These are phyloP conservation scores for Myriangium duriaei DNA, from an alignment of 2,329 filamentous ascomycete genomes.

Conservation along the genomic window DNA sequence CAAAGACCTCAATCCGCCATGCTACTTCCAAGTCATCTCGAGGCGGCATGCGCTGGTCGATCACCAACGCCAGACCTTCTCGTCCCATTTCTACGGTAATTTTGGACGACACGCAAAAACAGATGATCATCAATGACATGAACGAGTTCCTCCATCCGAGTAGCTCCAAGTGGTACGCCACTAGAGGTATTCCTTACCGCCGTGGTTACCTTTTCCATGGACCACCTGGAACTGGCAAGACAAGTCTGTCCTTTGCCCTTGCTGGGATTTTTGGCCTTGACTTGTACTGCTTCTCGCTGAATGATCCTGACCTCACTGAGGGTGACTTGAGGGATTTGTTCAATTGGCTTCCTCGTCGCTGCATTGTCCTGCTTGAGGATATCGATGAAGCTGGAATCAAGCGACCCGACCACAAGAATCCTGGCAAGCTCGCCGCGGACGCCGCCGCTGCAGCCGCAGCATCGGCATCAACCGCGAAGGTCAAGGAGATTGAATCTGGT, in stretches of 20 bases:
- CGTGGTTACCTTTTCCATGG: constrained; percentile 74
- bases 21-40: constrained; percentile 30
- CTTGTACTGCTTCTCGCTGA: constrained; percentile 34
- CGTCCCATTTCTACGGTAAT: constrained; percentile 65
- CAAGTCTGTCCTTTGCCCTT: constrained; percentile 27
- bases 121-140: constrained; percentile 55
- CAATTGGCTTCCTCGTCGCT: constrained; percentile 30
- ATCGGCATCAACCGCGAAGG: neutral
- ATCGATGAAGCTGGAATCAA: constrained; percentile 36
- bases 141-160: constrained; percentile 64
- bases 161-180: constrained; percentile 68
- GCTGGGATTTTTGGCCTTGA: constrained; percentile 36
- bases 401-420: constrained; percentile 21
- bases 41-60: constrained; percentile 28
- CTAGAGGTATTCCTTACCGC: constrained; percentile 73
- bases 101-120: constrained; percentile 55
- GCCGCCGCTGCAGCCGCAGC: neutral
- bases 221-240: constrained; percentile 36
- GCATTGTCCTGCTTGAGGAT: constrained; percentile 35
- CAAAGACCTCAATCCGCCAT: constrained; percentile 35
- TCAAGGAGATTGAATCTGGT: neutral
- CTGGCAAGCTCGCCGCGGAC: constrained; percentile 10
- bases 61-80: constrained; percentile 44
- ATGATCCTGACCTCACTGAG: constrained; percentile 63
- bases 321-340: constrained; percentile 41